Percentiles rank a stretch among this genome's conserved stretches.
These are phyloP conservation scores for Arthonia radiata DNA, from an alignment of 495 filamentous ascomycete genomes.

Conservation along the genomic window DNA sequence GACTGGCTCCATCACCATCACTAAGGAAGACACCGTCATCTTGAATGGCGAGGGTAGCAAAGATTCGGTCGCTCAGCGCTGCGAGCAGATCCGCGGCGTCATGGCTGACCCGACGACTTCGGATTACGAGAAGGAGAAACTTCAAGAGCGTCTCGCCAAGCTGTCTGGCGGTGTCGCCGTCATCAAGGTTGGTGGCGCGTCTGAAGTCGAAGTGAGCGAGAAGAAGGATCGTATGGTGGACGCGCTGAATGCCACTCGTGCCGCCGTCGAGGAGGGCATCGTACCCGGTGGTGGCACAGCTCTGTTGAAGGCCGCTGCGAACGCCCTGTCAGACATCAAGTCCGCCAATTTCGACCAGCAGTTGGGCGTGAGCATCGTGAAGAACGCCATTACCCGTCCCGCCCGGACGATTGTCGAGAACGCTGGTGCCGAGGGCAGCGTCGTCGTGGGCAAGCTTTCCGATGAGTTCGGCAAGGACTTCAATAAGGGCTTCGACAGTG, in stretches of 20 bases:
- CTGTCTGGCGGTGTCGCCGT: conserved; percentile 96
- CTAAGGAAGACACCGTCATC: conserved; percentile 98
- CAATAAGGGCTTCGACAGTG: conserved; percentile 92
- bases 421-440: conserved; percentile 82
- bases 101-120: conserved; percentile 82
- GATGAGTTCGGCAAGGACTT: conserved; percentile 83
- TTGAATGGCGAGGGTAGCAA: conserved; percentile 94
- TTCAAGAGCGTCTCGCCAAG: conserved; percentile 97
- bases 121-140: conserved; percentile 99
- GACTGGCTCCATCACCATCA: conserved; percentile 95
- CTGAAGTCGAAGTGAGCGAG: conserved; percentile 94
- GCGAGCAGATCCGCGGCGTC: conserved; percentile 95
- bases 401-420: conserved; percentile 94
- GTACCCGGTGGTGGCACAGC: conserved; percentile 95
- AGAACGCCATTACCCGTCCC: conserved; percentile 86
- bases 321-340: conserved; percentile 63
- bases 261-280: conserved; percentile 96
- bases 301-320: conserved; percentile 84
- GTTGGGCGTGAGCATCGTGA: conserved; percentile 91
- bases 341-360: conserved; percentile 93
- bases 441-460: conserved; percentile 92
- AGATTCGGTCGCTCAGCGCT: conserved; percentile 79
- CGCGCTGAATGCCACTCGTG: conserved; percentile 91
- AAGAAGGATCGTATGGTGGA: conserved; percentile 99
- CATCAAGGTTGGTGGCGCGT: conserved; percentile 94